phyloP scores from a whole-genome alignment of 768 basidiomycete species.

The Kwoniella bestiolae region DNA sequence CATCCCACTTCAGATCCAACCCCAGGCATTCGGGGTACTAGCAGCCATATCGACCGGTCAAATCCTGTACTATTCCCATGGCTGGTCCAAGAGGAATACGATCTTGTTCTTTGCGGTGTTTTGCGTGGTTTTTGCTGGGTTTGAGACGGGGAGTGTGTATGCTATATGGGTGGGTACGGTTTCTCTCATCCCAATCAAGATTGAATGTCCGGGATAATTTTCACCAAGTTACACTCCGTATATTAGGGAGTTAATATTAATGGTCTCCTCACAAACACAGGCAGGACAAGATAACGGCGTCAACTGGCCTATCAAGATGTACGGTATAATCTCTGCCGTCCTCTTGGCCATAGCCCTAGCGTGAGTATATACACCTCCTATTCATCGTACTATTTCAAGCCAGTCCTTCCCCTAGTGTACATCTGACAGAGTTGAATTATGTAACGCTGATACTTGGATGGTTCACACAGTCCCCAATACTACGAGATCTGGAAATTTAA shows the following conservation, averaged over 20 bases:
- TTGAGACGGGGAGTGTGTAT: conserved; percentile 68
- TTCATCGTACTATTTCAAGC: no score
- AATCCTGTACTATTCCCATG: conserved; percentile 70
- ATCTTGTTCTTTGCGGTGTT: conserved; percentile 58
- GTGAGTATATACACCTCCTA: conserved; percentile 54
- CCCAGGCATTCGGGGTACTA: conserved; percentile 65
- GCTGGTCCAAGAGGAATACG: conserved; percentile 58
- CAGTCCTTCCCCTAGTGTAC: no score
- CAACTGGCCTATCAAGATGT: conserved; percentile 61
- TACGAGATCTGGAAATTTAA: conserved; percentile 71
- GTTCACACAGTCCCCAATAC: conserved; percentile 66
- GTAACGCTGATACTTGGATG: no score
- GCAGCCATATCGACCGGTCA: conserved; percentile 69
- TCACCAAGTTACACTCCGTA: no score
- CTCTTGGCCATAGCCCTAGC: conserved; percentile 64
- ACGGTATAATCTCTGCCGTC: conserved; percentile 68
- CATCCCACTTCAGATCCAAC: conserved; percentile 67
- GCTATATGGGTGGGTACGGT: conserved; percentile 62
- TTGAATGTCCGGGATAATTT: no score
- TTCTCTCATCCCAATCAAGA: conserved; percentile 11
- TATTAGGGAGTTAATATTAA: no score
- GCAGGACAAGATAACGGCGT: conserved; percentile 57
- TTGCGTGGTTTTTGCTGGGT: conserved; percentile 62
- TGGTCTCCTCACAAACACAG: no score
- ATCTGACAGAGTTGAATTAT: no score